Base-by-base conservation (phyloP, 345 rosid species). In the Hirschfeldia incana region DNA sequence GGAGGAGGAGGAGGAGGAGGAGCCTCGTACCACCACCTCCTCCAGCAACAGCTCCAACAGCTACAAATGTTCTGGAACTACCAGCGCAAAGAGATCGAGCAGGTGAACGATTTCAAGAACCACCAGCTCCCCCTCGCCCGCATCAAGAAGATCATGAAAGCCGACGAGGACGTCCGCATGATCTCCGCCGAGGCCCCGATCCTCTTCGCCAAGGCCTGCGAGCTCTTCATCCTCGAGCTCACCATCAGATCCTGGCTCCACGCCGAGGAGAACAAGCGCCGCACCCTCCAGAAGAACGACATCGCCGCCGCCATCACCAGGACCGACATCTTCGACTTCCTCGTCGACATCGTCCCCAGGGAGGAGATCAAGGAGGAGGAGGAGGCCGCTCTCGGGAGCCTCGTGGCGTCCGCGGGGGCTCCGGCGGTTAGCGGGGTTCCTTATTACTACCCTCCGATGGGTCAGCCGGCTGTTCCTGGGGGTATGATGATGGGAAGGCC, bases 141-240 rank as follows among this genome's bases (percentile, higher is more conserved):
- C 69, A 94, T 92, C 87, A 94, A 92, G 86, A 94, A 94, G 81
- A 94, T 94, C 86, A 94, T 94, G 98, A 94, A 92, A 80, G 97
- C 97, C 15, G 97, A 94, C 67, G 97, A 94, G 79, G 98, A 94
- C 78, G 98, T 94, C 37, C 97, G 97, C 76, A 94, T 94, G 98
- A 94, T 94, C 88, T 92, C 98, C 4, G 98, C 97, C 2, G 98
- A 92, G 80, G 98, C 98, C 1, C 97, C 98, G 60, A 88, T 94
- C 79, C 86, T 94, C 12, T 94, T 94, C 75, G 89, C 98, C 15
- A 94, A 94, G 85, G 98, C 98, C 29, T 92, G 98, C 62, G 98
- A 94, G 89, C 94, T 94, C 69, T 94, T 94, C 87, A 91, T 92
- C 76, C 87, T 94, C 64, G 98, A 94, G 77, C 94, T 93, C 36